Base-by-base conservation (phyloP, 805 yeast genomes). In the Debaryomyces maramus region DNA sequence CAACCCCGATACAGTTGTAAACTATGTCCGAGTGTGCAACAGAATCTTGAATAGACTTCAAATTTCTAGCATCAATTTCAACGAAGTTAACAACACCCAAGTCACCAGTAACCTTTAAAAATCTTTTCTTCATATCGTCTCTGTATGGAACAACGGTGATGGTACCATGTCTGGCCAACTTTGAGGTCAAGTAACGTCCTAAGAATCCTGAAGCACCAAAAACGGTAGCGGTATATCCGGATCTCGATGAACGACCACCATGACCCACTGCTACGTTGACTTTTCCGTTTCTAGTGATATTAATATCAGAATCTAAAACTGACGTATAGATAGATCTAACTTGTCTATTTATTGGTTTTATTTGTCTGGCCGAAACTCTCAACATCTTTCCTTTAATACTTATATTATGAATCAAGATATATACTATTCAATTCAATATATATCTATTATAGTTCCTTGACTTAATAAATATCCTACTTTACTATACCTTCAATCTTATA, bases 211-310 rank as follows among this genome's bases (percentile, higher is more conserved):
- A 69, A 26, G 83, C 86, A 7, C 96, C 96, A 56, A 88, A 88
- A 2, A 88, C 93, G 1, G 96, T 85, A 16, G 90, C 95, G 3
- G 90, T 85, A 65, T 81, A 85, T 2, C 96, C 96, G 6, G 91
- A 82, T 69, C 95, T 77, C 20, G 95, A 85, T 4, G 91, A 83
- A 43, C 87, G 74, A 21, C 95, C 95, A 34, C 95, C 93, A 36
- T 77, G 66, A 45, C 96, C 96, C 24, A 73, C 70, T n/a, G 85
- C 62, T 32, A 84, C 60, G 50, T 80, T 73, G 32, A 88, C 83
- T 56, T 88, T 85, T 18, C 96, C 96, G 38, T 75, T 72, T 48
- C 80, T 75, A 40, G 91, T 83, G 63, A 87, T 80, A 58, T 80
- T 80, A 54, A 83, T 66, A 63, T 87, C 93, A n/a, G 68, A 63